Base-by-base conservation (phyloP, 1,139 yeast genomes). In the Scheffersomyces segobiensis region DNA sequence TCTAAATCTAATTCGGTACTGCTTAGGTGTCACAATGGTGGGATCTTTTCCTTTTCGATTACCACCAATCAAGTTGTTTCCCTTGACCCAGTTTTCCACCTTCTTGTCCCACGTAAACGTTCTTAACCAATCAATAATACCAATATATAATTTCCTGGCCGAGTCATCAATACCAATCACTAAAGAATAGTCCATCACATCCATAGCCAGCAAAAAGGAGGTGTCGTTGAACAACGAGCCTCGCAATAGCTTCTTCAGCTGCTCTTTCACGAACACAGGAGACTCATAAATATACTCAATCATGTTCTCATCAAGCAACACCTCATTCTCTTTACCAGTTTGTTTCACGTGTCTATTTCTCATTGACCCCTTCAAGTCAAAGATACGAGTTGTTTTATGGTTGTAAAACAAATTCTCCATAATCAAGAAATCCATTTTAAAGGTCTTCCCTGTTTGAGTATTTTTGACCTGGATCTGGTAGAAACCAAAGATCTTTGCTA, bases 81-180 rank as follows among this genome's bases (percentile, higher is more conserved):
- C 99, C 71, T 96, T 96, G 50, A 96, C 99, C 99, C 99, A 96
- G 71, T 97, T 93, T 71, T 96, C 99, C 24, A 96, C 86, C 73
- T 93, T 95, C 73, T 96, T 96, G 70, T 96, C 99, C 99, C 99
- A 96, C 0, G 99, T 96, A 67, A 93, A 96, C 0, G 99, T 93
- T 57, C 99, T 78, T 56, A 96, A 87, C 80, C 97, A 96, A 72
- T 96, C 98, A 63, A 95, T 95, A 52, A 96, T 95, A 5, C 99
- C 99, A 47, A 93, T 97, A 50, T 93, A 91, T 56, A 87, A 86
- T 60, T 83, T 83, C 61, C 81, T 83, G 55, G 86, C 82, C 53
- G 84, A 83, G 49, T 86, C 87, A 67, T 91, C 96, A 54, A 96
- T 91, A 0, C 98, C 99, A 61, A 96, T 89, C 18, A 96, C 97